phyloP scores from a whole-genome alignment of 192 early-diverging fungal genomes.

The Entophlyctis luteolus region DNA sequence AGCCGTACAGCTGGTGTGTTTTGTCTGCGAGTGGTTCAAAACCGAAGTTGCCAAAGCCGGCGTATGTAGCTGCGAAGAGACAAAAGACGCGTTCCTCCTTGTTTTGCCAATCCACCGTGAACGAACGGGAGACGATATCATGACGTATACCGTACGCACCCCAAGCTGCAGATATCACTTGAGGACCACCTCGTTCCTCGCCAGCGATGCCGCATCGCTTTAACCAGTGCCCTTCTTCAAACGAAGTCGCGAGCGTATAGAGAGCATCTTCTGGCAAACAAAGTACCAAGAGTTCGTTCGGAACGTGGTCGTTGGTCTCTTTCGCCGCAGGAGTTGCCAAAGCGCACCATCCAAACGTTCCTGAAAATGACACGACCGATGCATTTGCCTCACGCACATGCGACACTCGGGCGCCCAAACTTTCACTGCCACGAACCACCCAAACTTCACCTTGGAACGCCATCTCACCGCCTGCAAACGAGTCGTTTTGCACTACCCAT shows the following conservation, averaged over 20 bases:
- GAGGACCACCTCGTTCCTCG: neutral
- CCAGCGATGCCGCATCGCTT: no score
- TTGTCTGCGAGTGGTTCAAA: neutral
- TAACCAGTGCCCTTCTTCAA: conserved; percentile 45
- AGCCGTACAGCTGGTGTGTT: neutral
- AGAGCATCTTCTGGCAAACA: conserved; percentile 30
- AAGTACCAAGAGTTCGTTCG: conserved; percentile 27
- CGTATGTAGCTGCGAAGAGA: neutral
- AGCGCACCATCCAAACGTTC: conserved; percentile 29
- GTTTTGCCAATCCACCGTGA: conserved; percentile 13
- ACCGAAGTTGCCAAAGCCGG: neutral
- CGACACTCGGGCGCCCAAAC: conserved; percentile 25
- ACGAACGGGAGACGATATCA: neutral
- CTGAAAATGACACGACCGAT: conserved; percentile 37
- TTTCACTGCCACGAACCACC: conserved; percentile 22
- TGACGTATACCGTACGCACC: conserved; percentile 22
- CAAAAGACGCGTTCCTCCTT: neutral
- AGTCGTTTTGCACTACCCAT: conserved; percentile 60
- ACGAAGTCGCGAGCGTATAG: conserved; percentile 49
- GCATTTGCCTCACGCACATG: conserved; percentile 1
- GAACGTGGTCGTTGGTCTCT: neutral
- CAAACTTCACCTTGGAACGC: conserved; percentile 54
- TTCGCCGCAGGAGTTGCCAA: conserved; percentile 1
- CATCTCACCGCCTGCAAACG: conserved; percentile 46
- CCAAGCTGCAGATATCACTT: conserved; percentile 32